A percentile compares a stretch with the other conserved stretches of the same genome.
These are phyloP conservation scores for Trifolium pratense DNA, from an alignment of 306 rosid genomes.

Conservation along the genomic window DNA sequence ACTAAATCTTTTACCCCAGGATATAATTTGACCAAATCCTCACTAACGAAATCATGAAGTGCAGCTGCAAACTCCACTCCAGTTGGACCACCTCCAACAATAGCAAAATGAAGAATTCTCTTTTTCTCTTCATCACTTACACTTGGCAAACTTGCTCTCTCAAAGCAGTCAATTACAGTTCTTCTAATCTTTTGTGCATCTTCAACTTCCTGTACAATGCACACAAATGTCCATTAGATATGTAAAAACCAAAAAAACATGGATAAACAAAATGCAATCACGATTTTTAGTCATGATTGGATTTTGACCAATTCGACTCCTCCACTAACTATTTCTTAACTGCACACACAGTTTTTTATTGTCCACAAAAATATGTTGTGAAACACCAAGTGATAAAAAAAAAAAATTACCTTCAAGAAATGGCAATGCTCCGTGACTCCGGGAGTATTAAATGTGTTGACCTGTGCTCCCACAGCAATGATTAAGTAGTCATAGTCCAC, in stretches of 20 bases:
- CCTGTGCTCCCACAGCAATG: slow-evolving; percentile 86
- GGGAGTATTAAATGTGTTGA: slow-evolving; percentile 96
- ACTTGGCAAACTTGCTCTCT: slow-evolving; percentile 84
- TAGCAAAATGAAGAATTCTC: slow-evolving; percentile 94
- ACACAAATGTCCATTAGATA: slow-evolving; percentile 18
- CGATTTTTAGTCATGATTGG: slow-evolving; percentile 17
- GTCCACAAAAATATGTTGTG: not conserved
- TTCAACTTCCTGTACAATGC: slow-evolving; percentile 86
- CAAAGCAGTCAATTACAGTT: slow-evolving; percentile 93
- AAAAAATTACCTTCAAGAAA: slow-evolving; percentile 81
- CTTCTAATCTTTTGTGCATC: slow-evolving; percentile 97
- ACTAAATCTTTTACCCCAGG: slow-evolving; percentile 76
- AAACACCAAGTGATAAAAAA: slow-evolving; percentile 10
- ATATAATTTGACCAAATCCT: slow-evolving; percentile 76
- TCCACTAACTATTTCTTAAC: not conserved
- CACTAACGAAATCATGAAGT: slow-evolving; percentile 90
- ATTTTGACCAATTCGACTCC: slow-evolving; percentile 15
- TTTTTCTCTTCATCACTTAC: slow-evolving; percentile 82
- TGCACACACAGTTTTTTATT: not conserved
- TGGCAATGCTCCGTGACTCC: slow-evolving; percentile 95
- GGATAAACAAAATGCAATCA: slow-evolving; percentile 26
- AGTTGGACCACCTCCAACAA: slow-evolving; percentile 99
- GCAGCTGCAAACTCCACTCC: slow-evolving; percentile 99
- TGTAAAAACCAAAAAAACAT: slow-evolving; percentile 15
- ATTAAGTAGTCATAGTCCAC: slow-evolving; percentile 90